phyloP scores from a whole-genome alignment of 2,329 filamentous ascomycete species.

The Xylaria sp. region DNA sequence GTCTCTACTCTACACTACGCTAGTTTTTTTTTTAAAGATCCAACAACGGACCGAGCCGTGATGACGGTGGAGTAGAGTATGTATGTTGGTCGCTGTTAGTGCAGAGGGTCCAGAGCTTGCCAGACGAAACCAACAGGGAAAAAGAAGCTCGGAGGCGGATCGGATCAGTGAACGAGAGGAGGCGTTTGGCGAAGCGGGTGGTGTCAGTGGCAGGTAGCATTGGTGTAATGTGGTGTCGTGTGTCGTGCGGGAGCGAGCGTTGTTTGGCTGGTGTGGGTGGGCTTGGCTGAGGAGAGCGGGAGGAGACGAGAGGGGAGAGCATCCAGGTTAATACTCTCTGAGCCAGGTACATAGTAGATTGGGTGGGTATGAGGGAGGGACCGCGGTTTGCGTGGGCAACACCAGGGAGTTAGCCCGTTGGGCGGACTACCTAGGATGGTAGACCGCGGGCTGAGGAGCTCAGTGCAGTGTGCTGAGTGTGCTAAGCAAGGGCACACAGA shows the following conservation, averaged over 20 bases:
- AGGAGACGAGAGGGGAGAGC: too few relatives aligned
- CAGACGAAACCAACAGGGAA: neutral
- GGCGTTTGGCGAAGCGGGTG: neutral
- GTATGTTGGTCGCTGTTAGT: neutral
- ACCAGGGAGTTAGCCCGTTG: too few relatives aligned
- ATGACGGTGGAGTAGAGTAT: slow-evolving; percentile 5
- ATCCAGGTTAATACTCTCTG: too few relatives aligned
- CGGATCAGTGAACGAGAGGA: neutral
- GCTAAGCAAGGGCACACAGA: neutral
- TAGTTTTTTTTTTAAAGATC: neutral
- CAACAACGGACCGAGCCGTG: slow-evolving; percentile 20
- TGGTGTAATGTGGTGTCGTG: neutral
- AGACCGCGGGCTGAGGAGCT: too few relatives aligned
- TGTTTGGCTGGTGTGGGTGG: neutral
- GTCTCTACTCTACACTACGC: slow-evolving; percentile 3
- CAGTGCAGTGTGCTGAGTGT: neutral
- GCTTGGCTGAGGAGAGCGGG: neutral
- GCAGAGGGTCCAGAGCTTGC: neutral
- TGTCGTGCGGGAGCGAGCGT: neutral
- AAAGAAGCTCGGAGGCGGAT: slow-evolving; percentile 1
- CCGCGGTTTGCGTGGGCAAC: too few relatives aligned
- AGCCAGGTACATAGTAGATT: too few relatives aligned
- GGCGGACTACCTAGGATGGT: too few relatives aligned
- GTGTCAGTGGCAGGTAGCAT: neutral
- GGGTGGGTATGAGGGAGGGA: neutral